Base-by-base conservation (phyloP, 2,329 filamentous ascomycete genomes). In the Alternaria triticimaculans region DNA sequence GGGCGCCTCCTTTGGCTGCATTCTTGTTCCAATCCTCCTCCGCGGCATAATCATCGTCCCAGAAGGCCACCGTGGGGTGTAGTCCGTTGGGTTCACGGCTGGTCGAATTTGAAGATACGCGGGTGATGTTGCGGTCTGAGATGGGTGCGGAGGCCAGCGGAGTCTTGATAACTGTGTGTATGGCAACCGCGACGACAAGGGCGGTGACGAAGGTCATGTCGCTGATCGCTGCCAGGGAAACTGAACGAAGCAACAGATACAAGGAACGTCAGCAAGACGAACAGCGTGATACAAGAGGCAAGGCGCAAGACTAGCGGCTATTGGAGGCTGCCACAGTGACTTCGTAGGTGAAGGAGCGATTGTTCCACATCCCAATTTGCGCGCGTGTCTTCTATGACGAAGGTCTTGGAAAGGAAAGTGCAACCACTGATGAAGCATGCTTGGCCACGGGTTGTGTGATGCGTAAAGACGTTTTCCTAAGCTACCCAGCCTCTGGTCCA, bases 1-100 rank as follows among this genome's bases (percentile, higher is more conserved):
- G 45, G 6, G 63, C 62, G 23, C 62, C 64, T 11, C 68, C 71
- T 49, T 67, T 69, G 6, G 46, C 18, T 5, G 60, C 57, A 30
- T 62, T 65, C 21, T 53, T 61, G 7, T 48, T 45, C 63, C 65
- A 71, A 43, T 64, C 65, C 2, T 20, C 58, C n/a, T 49, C 49
- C n/a, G 21, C 46, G 11, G 69, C 64, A 11, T 49, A 26, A 25
- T 70, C 69, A 18, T 67, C 60, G n/a, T 65, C 62, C 30, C 55
- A 69, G 50, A 69, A 70, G 15, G 53, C 20, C 20, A 44, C 21
- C 5, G 15, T 37, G 11, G 46, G 45, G 21, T 21, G 33, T 18
- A 21, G 11, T 20, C 23, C 21, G 43, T 46, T 50, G 15, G 25
- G 11, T 28, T 30, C 26, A 28, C 15, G 48, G 26, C 23, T 50